Evolutionary conservation across 345 rosid genomes (phyloP), one percentile per base, ranked within the genome.

Genomic region (Citrus mangshanensis): DNA sequence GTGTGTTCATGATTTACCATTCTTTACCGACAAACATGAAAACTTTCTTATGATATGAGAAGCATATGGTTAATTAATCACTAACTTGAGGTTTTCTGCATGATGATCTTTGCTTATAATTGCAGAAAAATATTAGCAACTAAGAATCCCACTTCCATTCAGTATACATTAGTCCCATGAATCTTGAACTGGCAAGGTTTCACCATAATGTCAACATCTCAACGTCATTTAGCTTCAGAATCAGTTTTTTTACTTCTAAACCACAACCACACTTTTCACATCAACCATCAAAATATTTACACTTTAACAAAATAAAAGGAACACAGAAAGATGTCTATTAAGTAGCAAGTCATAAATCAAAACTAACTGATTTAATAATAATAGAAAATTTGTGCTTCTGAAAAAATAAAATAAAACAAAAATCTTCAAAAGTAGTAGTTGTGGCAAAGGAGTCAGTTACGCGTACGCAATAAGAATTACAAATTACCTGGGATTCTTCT

Each of bases 401-500:
- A 13, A 46, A 46, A 12, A 46, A 12, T 46, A 46, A 46, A 55
- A 55, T 1, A 27, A 46, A 42, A 30, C 22, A 32, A 9, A 16
- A 22, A 12, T 1, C 25, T 25, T 32, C n/a, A 61, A n/a, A 32
- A 60, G 32, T 25, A 1, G 18, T 2, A 51, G 21, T 18, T 42
- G 19, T 38, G 22, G 32, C 27, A 68, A 46, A 46, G 14, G 18
- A 10, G 59, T 74, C 9, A 14, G 66, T 37, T 74, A 37, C 58
- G 35, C 14, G 60, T 63, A 54, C 71, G 46, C 1, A 5, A 21
- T 37, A 28, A 35, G 66, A 22, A 70, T 13, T n/a, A 28, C 22
- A 51, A 60, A 12, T 77, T 83, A 85, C 87, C 88, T 60, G 84
- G 35, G 46, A 75, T 66, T 62, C 34, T 37, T 72, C 79, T 61